Evolutionary conservation across 2,329 filamentous ascomycete species (phyloP), one percentile per base, ranked within the genome.

Genomic region (Epichloe aotearoae): DNA sequence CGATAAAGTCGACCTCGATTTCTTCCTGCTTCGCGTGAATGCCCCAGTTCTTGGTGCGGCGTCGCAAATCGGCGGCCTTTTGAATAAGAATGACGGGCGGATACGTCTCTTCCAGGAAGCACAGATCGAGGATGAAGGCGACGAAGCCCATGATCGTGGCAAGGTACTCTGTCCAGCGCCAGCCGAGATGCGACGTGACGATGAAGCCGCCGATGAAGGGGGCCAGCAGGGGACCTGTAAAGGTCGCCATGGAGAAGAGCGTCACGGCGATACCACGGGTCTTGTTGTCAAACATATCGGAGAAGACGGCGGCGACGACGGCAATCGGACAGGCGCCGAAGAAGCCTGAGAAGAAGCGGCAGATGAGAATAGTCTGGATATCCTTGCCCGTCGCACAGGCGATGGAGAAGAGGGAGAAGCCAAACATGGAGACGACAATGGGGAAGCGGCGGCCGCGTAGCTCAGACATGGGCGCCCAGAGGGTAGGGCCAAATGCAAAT

Each of bases 401-500:
- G 52, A 86, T 73, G 46, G 79, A 80, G 64, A 85, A 82, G 56
- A 87, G 64, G 64, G 82, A 82, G 62, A 89, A 87, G 38, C 80
- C 81, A 59, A 84, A 80, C 75, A 82, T 81, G 57, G 77, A 64
- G 26, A 82, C 53, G 34, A 83, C 67, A 3, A 85, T 62, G 8
- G 82, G 81, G 20, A 85, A 63, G 36, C 78, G 73, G 30, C 86
- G 77, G 38, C 86, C 86, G 57, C 74, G 79, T 38, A 85, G 70
- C 67, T 91, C 86, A 2, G 82, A 86, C 4, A 89, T 68, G 1
- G 86, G 86, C 2, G 84, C 85, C 72, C 83, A 86, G 20, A 89
- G 70, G 0, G 79, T 77, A 1, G 86, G 85, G 4, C 84, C 85
- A 50, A 84, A 79, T 1, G 82, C 86, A 45, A 88, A 83, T 39